These are phyloP conservation scores for Populus pruinosa DNA, from an alignment of 345 rosid species.

Conservation along the genomic window DNA sequence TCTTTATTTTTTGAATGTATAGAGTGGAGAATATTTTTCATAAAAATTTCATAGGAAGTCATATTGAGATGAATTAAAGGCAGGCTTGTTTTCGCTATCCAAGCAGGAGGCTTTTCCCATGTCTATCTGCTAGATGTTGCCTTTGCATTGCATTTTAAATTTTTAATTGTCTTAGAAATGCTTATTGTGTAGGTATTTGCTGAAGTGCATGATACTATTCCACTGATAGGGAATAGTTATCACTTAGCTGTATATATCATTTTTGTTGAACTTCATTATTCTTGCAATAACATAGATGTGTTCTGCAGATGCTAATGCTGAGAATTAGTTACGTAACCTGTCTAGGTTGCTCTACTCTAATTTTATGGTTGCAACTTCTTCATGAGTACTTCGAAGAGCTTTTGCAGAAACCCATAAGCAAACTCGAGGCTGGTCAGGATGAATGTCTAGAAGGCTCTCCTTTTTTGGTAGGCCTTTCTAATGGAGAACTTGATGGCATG, in stretches of 20 bases:
- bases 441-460: slow-evolving; percentile 74
- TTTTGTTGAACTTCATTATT: background rate
- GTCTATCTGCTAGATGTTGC: background rate
- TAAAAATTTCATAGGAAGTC: background rate
- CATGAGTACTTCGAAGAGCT: slow-evolving; percentile 53
- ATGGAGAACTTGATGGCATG: slow-evolving; percentile 27
- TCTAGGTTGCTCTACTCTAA: slow-evolving; percentile 32
- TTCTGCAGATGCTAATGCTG: slow-evolving; percentile 71
- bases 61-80: background rate
- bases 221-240: background rate
- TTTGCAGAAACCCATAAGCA: slow-evolving; percentile 37
- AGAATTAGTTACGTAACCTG: slow-evolving; percentile 57
- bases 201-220: background rate
- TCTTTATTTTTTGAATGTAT: background rate
- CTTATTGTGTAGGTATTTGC: background rate
- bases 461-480: slow-evolving; percentile 45
- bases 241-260: background rate
- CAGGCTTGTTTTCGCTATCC: background rate
- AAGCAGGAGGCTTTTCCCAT: background rate
- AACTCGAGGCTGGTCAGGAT: slow-evolving; percentile 24
- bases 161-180: background rate
- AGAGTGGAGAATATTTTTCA: background rate
- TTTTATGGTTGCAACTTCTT: slow-evolving; percentile 74
- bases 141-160: background rate
- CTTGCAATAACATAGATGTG: background rate